phyloP scores from a whole-genome alignment of 1,139 yeast species.

The Scheffersomyces segobiensis region DNA sequence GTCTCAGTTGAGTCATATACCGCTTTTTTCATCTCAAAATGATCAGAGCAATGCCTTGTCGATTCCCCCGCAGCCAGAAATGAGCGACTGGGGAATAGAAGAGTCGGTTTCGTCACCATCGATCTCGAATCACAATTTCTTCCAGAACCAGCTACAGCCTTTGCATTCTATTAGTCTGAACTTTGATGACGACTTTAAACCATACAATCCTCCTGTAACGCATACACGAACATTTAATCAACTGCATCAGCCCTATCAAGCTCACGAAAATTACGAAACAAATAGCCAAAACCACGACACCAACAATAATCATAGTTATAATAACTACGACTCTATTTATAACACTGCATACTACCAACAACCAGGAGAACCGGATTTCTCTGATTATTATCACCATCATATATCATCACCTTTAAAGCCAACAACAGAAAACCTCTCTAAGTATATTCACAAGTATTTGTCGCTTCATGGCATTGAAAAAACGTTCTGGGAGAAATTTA shows the following conservation, averaged over 20 bases:
- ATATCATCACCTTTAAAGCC: slow-evolving; percentile 7
- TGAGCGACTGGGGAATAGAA: slow-evolving; percentile 48
- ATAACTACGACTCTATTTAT: neutral
- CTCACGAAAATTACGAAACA: neutral
- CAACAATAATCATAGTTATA: neutral
- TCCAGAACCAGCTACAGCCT: neutral
- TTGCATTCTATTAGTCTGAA: neutral
- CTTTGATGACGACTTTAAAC: neutral
- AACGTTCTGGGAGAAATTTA: slow-evolving; percentile 44
- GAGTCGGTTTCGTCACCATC: slow-evolving; percentile 16
- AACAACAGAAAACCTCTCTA: slow-evolving; percentile 25
- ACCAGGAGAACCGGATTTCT: slow-evolving; percentile 10
- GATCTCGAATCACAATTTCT: slow-evolving; percentile 5
- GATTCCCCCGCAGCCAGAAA: slow-evolving; percentile 11
- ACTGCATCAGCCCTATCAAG: neutral
- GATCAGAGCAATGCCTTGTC: neutral
- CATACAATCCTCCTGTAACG: neutral
- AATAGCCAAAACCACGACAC: neutral
- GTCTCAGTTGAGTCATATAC: neutral
- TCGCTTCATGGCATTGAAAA: slow-evolving; percentile 14
- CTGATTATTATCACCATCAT: slow-evolving; percentile 10
- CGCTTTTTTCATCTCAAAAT: neutral
- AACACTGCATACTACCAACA: neutral
- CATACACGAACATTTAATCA: neutral
- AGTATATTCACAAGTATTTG: slow-evolving; percentile 31